Conservation (phyloP, 257 asterid genomes). For the Voacanga thouarsii region DNA sequence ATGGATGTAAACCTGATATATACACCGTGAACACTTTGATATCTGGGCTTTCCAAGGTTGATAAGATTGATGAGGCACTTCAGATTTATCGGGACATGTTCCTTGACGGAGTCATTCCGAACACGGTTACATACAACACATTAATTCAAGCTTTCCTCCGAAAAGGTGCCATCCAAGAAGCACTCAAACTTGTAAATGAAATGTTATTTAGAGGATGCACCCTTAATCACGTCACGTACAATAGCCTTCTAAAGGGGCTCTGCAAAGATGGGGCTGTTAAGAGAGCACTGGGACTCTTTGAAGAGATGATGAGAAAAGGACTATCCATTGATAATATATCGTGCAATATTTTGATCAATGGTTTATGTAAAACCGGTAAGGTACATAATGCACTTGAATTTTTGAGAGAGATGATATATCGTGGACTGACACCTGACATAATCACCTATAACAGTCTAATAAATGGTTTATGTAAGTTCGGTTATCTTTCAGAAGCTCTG, state of each 20-base stretch:
- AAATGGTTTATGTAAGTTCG: conserved; percentile 72
- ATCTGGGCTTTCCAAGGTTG: conserved; percentile 54
- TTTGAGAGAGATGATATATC: conserved; percentile 58
- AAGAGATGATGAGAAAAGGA: conserved; percentile 71
- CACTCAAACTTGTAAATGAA: conserved; percentile 67
- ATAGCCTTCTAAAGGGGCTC: conserved; percentile 68
- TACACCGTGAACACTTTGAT: conserved; percentile 73
- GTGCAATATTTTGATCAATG: conserved; percentile 58
- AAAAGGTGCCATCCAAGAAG: conserved; percentile 51
- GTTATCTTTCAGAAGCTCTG: conserved; percentile 53
- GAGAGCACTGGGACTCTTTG: conserved; percentile 66
- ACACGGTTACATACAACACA: conserved; percentile 75
- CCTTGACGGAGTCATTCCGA: conserved; percentile 77
- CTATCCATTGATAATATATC: conserved; percentile 40
- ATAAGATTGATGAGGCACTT: conserved; percentile 65
- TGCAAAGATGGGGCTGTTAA: conserved; percentile 76
- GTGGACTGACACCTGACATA: conserved; percentile 75
- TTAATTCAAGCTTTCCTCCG: conserved; percentile 65
- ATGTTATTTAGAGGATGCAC: conserved; percentile 75
- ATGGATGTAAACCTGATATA: conserved; percentile 68
- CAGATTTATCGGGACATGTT: conserved; percentile 64
- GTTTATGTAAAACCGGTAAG: conserved; percentile 52
- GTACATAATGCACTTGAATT: conserved; percentile 63
- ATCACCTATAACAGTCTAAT: conserved; percentile 69
- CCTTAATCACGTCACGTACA: conserved; percentile 66